These are phyloP conservation scores for Borealophlyctis nickersoniae DNA, from an alignment of 192 early-diverging fungal species.

Conservation along the genomic window DNA sequence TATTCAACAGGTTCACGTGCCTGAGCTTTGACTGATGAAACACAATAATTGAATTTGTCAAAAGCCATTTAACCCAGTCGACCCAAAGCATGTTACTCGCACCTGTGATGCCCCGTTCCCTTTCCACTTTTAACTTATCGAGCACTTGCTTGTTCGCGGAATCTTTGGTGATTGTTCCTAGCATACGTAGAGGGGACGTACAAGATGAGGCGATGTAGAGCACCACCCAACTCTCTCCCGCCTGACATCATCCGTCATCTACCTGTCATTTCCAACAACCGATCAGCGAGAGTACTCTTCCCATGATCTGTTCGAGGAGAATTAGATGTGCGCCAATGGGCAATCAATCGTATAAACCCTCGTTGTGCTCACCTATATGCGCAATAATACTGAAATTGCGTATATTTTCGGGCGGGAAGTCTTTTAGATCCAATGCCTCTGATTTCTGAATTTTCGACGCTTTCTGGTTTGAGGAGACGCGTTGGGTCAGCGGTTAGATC, in stretches of 20 bases:
- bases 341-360: neutral
- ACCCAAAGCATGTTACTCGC: too few species aligned
- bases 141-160: conserved; percentile 83
- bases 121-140: conserved; percentile 94
- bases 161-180: conserved; percentile 69
- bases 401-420: conserved; percentile 75
- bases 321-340: neutral
- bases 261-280: conserved; percentile 85
- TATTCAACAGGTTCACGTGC: too few species aligned
- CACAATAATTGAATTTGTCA: too few species aligned
- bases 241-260: neutral
- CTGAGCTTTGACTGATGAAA: conserved; percentile 99
- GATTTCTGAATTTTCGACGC: conserved; percentile 17
- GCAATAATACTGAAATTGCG: conserved; percentile 78
- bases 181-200: too few species aligned
- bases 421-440: conserved; percentile 24
- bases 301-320: conserved; percentile 36
- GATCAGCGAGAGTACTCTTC: conserved; percentile 81
- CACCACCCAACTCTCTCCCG: neutral
- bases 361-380: conserved; percentile 34
- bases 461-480: too few species aligned
- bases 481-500: too few species aligned
- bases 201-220: neutral
- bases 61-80: too few species aligned
- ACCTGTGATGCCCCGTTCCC: conserved; percentile 94